Evolutionary conservation across 1,139 yeast genomes (phyloP).

Genomic region (Yamadazyma dendronema): DNA sequence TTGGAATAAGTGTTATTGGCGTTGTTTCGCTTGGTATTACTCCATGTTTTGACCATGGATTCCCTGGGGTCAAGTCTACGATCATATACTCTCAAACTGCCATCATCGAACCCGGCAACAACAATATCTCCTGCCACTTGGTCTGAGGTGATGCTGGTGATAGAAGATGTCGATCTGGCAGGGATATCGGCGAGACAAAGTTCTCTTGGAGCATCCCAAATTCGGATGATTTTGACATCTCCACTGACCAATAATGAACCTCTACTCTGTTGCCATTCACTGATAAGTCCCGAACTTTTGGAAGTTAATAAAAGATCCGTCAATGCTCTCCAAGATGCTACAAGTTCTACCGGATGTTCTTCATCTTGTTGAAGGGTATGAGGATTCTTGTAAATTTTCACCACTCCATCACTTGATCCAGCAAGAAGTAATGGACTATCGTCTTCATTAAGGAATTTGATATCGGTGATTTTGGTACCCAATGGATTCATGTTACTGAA

Average conservation of each 20-base stretch:
- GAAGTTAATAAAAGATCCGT: conserved; percentile 81
- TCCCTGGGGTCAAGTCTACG: conserved; percentile 82
- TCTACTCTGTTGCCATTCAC: conserved; percentile 97
- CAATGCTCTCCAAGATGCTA: conserved; percentile 91
- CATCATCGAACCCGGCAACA: conserved; percentile 93
- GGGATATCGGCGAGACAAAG: conserved; percentile 84
- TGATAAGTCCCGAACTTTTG: conserved; percentile 76
- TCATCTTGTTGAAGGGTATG: conserved; percentile 41
- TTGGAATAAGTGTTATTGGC: not conserved
- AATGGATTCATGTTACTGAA: conserved; percentile 84
- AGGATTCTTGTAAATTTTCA: conserved; percentile 79
- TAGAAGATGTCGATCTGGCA: conserved; percentile 85
- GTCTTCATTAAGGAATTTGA: conserved; percentile 87
- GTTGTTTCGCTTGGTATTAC: conserved; percentile 16
- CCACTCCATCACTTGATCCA: conserved; percentile 92
- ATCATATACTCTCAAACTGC: conserved; percentile 86
- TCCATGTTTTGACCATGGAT: conserved; percentile 85
- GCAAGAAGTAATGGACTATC: conserved; percentile 81
- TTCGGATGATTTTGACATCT: conserved; percentile 84
- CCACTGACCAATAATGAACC: conserved; percentile 93
- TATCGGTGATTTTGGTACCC: conserved; percentile 85
- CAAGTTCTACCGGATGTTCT: conserved; percentile 49
- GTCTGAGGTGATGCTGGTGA: conserved; percentile 87
- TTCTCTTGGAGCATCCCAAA: conserved; percentile 98
- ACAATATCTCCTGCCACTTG: conserved; percentile 93